Conservation (phyloP, 2,329 filamentous ascomycete species). For the Aspergillus puulaauensis region DNA sequence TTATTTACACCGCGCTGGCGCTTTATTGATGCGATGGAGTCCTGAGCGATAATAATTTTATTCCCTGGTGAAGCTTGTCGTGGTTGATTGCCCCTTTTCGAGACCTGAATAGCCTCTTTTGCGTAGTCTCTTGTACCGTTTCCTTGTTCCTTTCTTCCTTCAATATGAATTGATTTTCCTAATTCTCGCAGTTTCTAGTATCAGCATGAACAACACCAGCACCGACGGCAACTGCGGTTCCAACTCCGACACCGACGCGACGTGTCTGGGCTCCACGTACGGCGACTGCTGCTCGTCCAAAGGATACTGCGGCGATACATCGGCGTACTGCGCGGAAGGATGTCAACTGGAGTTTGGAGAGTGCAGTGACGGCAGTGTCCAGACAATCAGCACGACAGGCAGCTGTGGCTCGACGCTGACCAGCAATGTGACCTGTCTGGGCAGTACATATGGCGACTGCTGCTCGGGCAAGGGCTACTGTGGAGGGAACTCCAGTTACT, state of each 20-base stretch:
- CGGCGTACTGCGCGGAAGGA: slow-evolving; percentile 8
- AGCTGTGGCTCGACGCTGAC: slow-evolving; percentile 4
- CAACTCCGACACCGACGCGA: slow-evolving; percentile 5
- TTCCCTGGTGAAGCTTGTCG: no score
- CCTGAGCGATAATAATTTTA: no score
- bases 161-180: no score
- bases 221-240: slow-evolving; percentile 10
- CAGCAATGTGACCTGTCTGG: slow-evolving; percentile 9
- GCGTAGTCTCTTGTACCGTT: no score
- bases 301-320: slow-evolving; percentile 6
- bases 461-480: slow-evolving; percentile 7
- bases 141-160: no score
- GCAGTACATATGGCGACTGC: slow-evolving; percentile 7
- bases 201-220: not conserved
- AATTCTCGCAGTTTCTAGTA: no score
- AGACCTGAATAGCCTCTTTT: no score
- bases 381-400: slow-evolving; percentile 3
- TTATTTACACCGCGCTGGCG: no score
- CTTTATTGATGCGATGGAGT: no score
- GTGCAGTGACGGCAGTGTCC: not conserved
- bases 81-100: no score
- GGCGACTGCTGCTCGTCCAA: slow-evolving; percentile 13
- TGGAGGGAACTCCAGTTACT: slow-evolving; percentile 1
- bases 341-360: slow-evolving; percentile 1
- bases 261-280: slow-evolving; percentile 6